Percentiles rank a stretch among this genome's conserved stretches.
Evolutionary conservation across 495 filamentous ascomycete species (phyloP).

Genomic region (Neurospora hispaniola): DNA sequence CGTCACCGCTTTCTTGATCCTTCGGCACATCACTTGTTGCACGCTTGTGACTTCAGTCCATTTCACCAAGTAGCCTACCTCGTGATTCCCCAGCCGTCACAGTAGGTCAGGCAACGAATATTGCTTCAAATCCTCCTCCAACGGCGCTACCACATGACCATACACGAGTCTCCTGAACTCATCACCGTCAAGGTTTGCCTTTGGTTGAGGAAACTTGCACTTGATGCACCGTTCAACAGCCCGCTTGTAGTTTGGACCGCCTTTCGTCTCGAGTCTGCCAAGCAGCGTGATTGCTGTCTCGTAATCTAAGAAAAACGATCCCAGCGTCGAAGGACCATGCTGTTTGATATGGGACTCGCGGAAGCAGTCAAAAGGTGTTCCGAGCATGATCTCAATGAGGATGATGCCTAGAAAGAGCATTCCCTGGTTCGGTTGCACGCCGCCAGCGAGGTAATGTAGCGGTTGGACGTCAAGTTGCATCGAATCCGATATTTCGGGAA

Average conservation of each 20-base stretch:
- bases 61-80: neutral
- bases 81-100: neutral
- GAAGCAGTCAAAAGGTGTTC: slow-evolving; percentile 3
- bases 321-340: neutral
- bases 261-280: neutral
- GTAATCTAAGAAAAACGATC: neutral
- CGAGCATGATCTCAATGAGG: slow-evolving; percentile 11
- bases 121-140: neutral
- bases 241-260: slow-evolving; percentile 5
- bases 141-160: neutral
- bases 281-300: neutral
- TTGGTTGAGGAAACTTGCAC: neutral
- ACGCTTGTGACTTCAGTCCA: neutral
- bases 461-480: neutral
- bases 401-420: slow-evolving; percentile 9
- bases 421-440: neutral
- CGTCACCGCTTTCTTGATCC: neutral
- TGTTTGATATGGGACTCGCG: neutral
- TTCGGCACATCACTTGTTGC: neutral
- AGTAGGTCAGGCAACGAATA: neutral
- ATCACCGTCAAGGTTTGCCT: neutral
- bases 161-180: neutral
- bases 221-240: slow-evolving; percentile 9
- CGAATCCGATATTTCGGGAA: neutral
- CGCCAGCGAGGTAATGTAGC: neutral